Percentiles rank a stretch among this genome's conserved stretches.
phyloP scores from a whole-genome alignment of 129 eudicot genomes.

The Flaveria brownii region DNA sequence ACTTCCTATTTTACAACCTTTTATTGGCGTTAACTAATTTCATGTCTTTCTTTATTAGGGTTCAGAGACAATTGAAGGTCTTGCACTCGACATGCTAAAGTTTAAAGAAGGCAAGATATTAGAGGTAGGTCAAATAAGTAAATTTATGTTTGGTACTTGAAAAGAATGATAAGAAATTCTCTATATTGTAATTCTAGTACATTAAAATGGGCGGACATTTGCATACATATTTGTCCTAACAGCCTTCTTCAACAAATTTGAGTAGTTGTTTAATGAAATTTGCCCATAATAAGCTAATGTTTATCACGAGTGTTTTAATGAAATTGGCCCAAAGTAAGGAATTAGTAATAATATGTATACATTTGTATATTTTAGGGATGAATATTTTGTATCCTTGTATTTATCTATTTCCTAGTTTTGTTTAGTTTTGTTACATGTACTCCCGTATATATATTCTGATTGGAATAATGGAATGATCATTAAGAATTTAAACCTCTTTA shows the following conservation, averaged over 20 bases:
- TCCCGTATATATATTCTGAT: too few relatives aligned
- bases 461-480: too few relatives aligned
- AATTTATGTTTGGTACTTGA: background rate
- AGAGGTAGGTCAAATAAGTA: slow-evolving; percentile 10
- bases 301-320: background rate
- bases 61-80: slow-evolving; percentile 19
- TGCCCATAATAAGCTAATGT: background rate
- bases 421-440: too few relatives aligned
- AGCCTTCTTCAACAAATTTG: background rate
- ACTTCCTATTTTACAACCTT: background rate
- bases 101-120: background rate
- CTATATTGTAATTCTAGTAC: background rate
- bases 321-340: background rate
- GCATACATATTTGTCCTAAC: too few relatives aligned
- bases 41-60: slow-evolving; percentile 22
- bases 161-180: background rate
- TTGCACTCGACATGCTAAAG: background rate
- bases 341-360: background rate
- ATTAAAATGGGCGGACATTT: too few relatives aligned
- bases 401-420: too few relatives aligned
- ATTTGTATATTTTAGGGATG: too few relatives aligned
- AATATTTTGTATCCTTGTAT: too few relatives aligned
- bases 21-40: background rate
- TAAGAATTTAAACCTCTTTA: too few relatives aligned
- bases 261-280: background rate